Conservation (phyloP, 306 rosid species). For the Pachyrhizus erosus region DNA sequence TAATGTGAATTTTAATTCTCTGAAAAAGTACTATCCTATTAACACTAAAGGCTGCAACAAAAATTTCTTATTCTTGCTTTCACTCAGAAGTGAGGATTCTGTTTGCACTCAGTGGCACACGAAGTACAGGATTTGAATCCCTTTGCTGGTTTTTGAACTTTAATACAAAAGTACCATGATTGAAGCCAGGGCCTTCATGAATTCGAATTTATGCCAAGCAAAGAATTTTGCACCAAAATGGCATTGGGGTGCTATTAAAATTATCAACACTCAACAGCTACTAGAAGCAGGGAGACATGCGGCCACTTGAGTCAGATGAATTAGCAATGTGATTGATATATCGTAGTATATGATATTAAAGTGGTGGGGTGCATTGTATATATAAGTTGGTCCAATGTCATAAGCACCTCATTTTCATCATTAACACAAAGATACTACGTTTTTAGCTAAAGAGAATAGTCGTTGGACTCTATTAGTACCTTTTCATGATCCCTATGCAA, state of each 20-base stretch:
- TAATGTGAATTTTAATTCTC: not conserved
- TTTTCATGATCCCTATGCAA: not conserved
- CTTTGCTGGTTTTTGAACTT: constrained; percentile 7
- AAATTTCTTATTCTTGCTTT: not conserved
- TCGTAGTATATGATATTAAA: not conserved
- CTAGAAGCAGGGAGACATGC: constrained; percentile 11
- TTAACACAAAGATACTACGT: constrained; percentile 16
- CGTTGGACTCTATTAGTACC: not conserved
- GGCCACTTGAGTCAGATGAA: constrained; percentile 30
- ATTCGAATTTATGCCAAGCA: not conserved
- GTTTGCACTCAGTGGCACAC: not conserved
- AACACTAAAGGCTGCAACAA: not conserved
- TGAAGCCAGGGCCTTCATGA: not conserved
- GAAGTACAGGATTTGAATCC: constrained; percentile 4
- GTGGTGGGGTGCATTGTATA: constrained; percentile 27
- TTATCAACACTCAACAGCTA: constrained; percentile 13
- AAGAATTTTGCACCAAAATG: constrained; percentile 17
- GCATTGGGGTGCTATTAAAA: constrained; percentile 6
- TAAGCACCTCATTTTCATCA: constrained; percentile 30
- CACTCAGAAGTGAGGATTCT: constrained; percentile 8
- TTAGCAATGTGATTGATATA: not conserved
- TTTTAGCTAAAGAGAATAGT: constrained; percentile 14
- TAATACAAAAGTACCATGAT: constrained; percentile 23
- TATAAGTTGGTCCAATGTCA: constrained; percentile 30
- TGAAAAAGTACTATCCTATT: not conserved